Conservation (phyloP, 2,329 filamentous ascomycete genomes). For the Talaromyces sp. region DNA sequence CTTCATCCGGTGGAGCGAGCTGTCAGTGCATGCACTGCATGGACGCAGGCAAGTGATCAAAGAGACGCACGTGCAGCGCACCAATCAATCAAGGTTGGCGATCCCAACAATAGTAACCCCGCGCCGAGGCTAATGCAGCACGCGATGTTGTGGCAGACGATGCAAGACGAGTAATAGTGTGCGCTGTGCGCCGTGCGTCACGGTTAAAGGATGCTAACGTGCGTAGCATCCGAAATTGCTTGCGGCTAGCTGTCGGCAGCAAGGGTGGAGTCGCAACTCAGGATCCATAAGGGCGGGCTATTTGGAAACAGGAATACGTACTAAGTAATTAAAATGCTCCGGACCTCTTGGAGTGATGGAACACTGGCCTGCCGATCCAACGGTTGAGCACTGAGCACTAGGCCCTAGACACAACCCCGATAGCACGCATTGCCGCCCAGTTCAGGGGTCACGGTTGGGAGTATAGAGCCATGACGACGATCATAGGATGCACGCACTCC, state of each 20-base stretch:
- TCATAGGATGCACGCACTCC: no score
- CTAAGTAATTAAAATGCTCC: not conserved
- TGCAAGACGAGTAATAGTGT: not conserved
- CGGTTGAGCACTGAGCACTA: not conserved
- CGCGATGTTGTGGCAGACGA: not conserved
- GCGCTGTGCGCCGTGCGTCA: not conserved
- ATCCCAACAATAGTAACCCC: not conserved
- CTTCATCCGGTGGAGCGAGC: not conserved
- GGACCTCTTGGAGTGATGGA: not conserved
- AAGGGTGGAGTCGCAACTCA: not conserved
- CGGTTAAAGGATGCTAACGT: not conserved
- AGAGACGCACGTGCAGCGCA: not conserved
- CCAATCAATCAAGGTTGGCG: not conserved
- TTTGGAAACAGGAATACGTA: not conserved
- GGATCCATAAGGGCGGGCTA: not conserved
- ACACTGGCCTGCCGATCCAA: not conserved
- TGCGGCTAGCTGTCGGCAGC: not conserved
- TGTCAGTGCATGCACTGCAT: not conserved
- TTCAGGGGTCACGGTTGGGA: no score
- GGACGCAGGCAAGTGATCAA: not conserved
- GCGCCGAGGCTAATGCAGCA: not conserved
- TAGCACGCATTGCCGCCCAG: no score
- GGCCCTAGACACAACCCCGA: no score
- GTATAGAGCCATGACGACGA: no score
- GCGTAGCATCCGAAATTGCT: not conserved